These are phyloP conservation scores for Ophiocordyceps polyrhachis-furcata DNA, from an alignment of 2,329 filamentous ascomycete genomes.

Conservation along the genomic window DNA sequence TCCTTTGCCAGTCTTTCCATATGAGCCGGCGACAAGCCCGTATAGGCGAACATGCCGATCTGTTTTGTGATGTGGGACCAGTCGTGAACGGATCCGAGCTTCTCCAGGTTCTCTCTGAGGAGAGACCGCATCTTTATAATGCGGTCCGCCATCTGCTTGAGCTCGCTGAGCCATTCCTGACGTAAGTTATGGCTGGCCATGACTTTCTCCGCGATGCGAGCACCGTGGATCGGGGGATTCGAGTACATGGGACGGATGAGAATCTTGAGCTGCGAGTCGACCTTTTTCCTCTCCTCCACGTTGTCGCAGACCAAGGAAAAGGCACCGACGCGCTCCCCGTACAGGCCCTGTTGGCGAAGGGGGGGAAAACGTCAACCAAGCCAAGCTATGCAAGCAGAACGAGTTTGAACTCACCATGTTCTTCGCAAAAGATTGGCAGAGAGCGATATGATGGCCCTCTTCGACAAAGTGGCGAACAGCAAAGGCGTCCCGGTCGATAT, in stretches of 20 bases:
- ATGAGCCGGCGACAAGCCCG: constrained; percentile 74
- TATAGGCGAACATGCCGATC: constrained; percentile 99
- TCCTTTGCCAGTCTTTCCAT: constrained; percentile 86
- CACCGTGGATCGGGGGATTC: constrained; percentile 92
- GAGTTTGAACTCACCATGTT: constrained; percentile 59
- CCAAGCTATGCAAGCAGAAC: not conserved
- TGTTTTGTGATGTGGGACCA: constrained; percentile 98
- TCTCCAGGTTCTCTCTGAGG: constrained; percentile 87
- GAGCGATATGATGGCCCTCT: constrained; percentile 72
- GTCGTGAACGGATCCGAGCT: constrained; percentile 87
- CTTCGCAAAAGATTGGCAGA: constrained; percentile 94
- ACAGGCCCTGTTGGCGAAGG: constrained; percentile 49
- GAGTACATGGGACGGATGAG: constrained; percentile 94
- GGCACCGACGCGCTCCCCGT: constrained; percentile 92
- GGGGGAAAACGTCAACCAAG: not conserved
- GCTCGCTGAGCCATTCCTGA: constrained; percentile 87
- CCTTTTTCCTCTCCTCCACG: constrained; percentile 79
- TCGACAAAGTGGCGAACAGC: constrained; percentile 84
- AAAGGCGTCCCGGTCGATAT: constrained; percentile 85
- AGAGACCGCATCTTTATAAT: constrained; percentile 97
- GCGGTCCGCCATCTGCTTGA: constrained; percentile 97
- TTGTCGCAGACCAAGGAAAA: constrained; percentile 83
- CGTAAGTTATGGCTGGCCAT: constrained; percentile 71
- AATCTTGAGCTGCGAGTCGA: constrained; percentile 97
- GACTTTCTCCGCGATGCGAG: constrained; percentile 82